Base-by-base conservation (phyloP, 371 early-diverging fungal genomes). In the Mortierella sp. region DNA sequence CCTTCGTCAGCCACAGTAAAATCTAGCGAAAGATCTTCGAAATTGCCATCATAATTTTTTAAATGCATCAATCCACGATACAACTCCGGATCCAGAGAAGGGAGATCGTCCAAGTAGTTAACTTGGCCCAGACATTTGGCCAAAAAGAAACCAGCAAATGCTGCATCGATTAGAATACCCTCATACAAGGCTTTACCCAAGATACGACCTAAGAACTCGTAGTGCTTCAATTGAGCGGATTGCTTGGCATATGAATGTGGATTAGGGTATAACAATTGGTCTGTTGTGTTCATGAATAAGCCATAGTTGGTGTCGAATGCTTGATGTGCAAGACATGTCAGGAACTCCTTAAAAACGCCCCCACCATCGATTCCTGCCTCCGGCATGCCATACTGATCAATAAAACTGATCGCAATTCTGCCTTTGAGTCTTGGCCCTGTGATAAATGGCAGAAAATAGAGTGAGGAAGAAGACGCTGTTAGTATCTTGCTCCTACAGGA, bases 311-410 rank as follows among this genome's bases (percentile, higher is more conserved):
- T 83, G 76, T 94, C 91, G 82, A 98, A 97, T 0, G 97, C 97
- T 71, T 96, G 92, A 22, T 38, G 72, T 9, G 84, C 88, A 70
- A 87, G 90, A 86, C 86, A 80, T 5, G 94, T 95, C 65, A 97
- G 80, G 74, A 97, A 97, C 69, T 93, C 93, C 58, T 93, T 93
- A 69, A 93, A 93, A 0, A 93, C 90, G 22, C 92, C 84, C 21
- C 97, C 97, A 63, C 97, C 97, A 83, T 97, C 99, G 69, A 97
- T 94, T 3, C 99, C 99, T 15, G 95, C 96, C 83, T 98, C 99
- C 21, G 84, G 85, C 47, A 96, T 80, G 0, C 97, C 97, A 72
- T 93, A 93, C 65, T 92, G 90, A 77, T 93, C 94, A 33, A 96
- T 88, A 87, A 98, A 97, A 4, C 90, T 86, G 63, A 98, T 97